Percentiles rank a stretch among this genome's conserved stretches.
Conservation (phyloP, 371 early-diverging fungal genomes). For the Scutellospora calospora region DNA sequence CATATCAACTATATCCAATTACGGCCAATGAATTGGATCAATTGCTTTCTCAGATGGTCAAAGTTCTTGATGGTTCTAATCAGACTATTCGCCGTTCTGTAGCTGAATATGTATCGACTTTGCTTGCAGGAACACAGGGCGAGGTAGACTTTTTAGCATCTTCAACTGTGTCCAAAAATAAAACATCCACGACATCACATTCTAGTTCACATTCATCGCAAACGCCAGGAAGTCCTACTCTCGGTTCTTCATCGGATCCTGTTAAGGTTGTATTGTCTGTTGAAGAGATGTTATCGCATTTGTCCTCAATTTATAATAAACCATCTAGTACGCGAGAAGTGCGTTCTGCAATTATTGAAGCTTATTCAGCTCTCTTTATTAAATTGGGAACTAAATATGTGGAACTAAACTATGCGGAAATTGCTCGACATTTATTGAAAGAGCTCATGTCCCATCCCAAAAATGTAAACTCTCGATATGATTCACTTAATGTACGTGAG, state of each 20-base stretch:
- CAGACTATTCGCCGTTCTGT: conserved; percentile 72
- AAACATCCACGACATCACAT: conserved; percentile 56
- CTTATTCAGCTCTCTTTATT: conserved; percentile 78
- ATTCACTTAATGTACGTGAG: conserved; percentile 70
- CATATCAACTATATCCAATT: conserved; percentile 56
- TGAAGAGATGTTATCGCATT: conserved; percentile 72
- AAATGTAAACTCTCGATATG: conserved; percentile 59
- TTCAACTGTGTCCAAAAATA: conserved; percentile 50
- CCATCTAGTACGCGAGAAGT: conserved; percentile 71
- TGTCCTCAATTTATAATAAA: conserved; percentile 70
- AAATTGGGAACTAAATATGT: conserved; percentile 76
- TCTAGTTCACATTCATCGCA: conserved; percentile 44
- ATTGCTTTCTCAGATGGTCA: conserved; percentile 63
- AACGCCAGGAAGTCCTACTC: conserved; percentile 44
- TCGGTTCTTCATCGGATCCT: conserved; percentile 41
- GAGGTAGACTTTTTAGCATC: conserved; percentile 45
- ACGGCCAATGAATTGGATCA: conserved; percentile 72
- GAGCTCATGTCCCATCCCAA: conserved; percentile 60
- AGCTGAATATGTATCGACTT: conserved; percentile 68
- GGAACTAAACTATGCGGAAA: conserved; percentile 76
- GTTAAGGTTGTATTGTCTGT: conserved; percentile 62
- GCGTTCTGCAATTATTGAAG: conserved; percentile 82
- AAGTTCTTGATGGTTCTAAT: conserved; percentile 74
- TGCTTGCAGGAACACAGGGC: conserved; percentile 49
- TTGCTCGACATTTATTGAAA: conserved; percentile 74